These are phyloP conservation scores for Apiospora marii DNA, from an alignment of 2,329 filamentous ascomycete species.

Conservation along the genomic window DNA sequence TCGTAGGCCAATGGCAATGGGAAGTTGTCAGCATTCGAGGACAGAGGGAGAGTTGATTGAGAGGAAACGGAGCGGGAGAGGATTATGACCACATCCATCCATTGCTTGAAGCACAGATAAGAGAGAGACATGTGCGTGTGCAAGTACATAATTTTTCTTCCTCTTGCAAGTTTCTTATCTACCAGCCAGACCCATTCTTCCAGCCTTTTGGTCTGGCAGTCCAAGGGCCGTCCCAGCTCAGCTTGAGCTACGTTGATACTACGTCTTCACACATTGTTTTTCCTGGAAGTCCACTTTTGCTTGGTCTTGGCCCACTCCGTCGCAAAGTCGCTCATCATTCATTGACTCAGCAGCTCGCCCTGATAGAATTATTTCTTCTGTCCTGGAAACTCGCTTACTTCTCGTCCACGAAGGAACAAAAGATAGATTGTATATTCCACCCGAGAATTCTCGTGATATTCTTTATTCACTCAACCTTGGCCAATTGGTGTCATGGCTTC, in stretches of 20 bases:
- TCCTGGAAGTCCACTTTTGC: conserved; percentile 16
- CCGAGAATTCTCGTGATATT: background rate
- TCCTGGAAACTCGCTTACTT: background rate
- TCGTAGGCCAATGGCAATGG: too few relatives aligned
- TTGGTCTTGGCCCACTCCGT: conserved; percentile 5
- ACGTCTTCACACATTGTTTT: conserved; percentile 7
- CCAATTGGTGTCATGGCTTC: conserved; percentile 40
- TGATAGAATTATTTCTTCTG: conserved; percentile 13
- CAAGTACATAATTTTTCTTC: background rate
- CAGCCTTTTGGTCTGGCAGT: conserved; percentile 3
- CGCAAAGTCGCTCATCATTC: conserved; percentile 19
- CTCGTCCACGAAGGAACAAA: background rate
- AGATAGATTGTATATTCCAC: background rate
- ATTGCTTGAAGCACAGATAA: background rate
- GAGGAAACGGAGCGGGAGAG: background rate
- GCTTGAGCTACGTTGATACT: conserved; percentile 16
- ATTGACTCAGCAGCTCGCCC: conserved; percentile 19
- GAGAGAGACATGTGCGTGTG: background rate
- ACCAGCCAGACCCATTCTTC: conserved; percentile 2
- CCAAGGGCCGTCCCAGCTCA: conserved; percentile 14
- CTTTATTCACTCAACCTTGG: background rate
- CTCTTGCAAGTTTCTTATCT: conserved; percentile 4
- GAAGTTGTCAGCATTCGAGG: background rate
- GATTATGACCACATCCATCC: background rate
- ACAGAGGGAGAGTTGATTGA: background rate